Conservation (phyloP, 2,329 filamentous ascomycete species). For the Beauveria asiatica region DNA sequence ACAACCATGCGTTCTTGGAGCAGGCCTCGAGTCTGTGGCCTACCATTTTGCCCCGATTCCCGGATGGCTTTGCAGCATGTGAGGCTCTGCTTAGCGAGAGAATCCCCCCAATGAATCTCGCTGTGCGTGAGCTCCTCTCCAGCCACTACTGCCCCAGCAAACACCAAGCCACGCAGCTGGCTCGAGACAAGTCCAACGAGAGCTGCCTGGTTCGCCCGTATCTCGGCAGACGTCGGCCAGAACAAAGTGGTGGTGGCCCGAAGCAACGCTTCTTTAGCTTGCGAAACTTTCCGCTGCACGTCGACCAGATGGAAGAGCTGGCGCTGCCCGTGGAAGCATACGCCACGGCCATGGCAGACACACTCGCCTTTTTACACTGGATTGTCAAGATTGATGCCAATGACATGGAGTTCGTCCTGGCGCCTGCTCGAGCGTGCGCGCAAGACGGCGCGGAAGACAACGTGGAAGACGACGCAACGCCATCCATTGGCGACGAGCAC, state of each 20-base stretch:
- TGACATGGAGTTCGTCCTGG: conserved; percentile 49
- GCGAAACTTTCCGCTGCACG: conserved; percentile 39
- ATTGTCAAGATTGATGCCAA: conserved; percentile 36
- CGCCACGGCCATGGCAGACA: conserved; percentile 37
- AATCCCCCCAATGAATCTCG: conserved; percentile 16
- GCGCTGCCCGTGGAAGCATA: conserved; percentile 27
- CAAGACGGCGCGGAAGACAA: neutral
- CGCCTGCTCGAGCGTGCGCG: conserved; percentile 6
- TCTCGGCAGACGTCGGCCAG: conserved; percentile 27
- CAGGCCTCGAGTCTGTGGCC: neutral
- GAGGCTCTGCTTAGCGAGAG: conserved; percentile 23
- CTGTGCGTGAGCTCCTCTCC: conserved; percentile 15
- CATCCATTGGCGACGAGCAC: neutral
- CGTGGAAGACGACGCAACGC: neutral
- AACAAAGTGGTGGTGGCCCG: conserved; percentile 4
- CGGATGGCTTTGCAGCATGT: conserved; percentile 14
- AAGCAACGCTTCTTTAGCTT: conserved; percentile 28
- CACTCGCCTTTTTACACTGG: conserved; percentile 45
- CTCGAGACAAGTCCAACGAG: conserved; percentile 24
- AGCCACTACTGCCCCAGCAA: conserved; percentile 14
- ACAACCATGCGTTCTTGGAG: neutral
- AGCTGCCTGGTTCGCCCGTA: conserved; percentile 43
- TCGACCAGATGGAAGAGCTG: conserved; percentile 40
- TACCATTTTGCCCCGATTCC: neutral
- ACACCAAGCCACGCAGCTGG: neutral